Evolutionary conservation across 2,329 filamentous ascomycete genomes (phyloP).

Genomic region (Tolypocladium sp.): DNA sequence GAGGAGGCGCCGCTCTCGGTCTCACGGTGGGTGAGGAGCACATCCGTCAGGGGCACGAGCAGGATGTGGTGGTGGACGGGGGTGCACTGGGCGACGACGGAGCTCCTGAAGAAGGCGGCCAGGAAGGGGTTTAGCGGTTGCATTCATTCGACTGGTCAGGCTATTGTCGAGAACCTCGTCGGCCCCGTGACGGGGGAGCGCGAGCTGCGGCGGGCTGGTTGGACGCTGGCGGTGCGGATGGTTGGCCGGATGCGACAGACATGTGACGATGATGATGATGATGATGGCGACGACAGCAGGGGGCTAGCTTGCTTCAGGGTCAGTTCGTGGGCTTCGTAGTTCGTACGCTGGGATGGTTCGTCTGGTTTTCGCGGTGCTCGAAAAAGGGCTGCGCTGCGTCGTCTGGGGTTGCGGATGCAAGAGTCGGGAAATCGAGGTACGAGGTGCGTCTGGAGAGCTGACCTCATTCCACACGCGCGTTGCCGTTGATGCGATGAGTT

Average conservation of each 20-base stretch:
- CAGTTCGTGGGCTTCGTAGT: neutral
- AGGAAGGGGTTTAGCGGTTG: slow-evolving; percentile 98
- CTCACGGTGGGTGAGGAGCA: slow-evolving; percentile 80
- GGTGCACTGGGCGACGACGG: slow-evolving; percentile 81
- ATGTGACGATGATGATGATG: neutral
- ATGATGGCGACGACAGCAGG: neutral
- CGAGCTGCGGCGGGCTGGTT: neutral
- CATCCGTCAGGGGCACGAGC: slow-evolving; percentile 87
- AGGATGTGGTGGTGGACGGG: slow-evolving; percentile 89
- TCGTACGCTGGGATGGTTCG: neutral
- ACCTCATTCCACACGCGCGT: neutral
- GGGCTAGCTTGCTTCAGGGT: neutral
- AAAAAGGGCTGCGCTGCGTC: neutral
- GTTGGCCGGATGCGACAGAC: neutral
- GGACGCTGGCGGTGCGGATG: neutral
- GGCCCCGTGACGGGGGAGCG: slow-evolving; percentile 14
- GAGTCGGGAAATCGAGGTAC: neutral
- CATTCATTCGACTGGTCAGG: slow-evolving; percentile 48
- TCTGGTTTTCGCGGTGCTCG: neutral
- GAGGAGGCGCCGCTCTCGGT: slow-evolving; percentile 63
- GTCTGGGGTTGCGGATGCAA: neutral
- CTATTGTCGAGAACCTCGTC: slow-evolving; percentile 17
- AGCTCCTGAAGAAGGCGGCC: slow-evolving; percentile 96
- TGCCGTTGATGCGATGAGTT: too few relatives aligned
- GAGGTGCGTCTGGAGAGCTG: neutral